Evolutionary conservation across 345 rosid species (phyloP), one percentile per base, ranked within the genome.

Genomic region (Brassica incana): DNA sequence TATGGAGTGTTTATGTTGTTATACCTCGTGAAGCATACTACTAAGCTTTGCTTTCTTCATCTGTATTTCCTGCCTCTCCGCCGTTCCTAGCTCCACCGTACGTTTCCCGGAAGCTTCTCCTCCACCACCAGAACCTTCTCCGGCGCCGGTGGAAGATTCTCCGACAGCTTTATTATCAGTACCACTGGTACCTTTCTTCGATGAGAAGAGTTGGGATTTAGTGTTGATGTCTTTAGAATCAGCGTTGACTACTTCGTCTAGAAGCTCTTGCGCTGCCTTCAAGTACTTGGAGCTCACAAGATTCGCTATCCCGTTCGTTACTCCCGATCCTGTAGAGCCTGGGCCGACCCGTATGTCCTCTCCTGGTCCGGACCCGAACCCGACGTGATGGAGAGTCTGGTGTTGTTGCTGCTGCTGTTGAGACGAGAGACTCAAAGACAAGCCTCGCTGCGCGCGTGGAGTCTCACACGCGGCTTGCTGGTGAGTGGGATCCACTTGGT

Each of bases 11-110:
- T 67, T 20, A 67, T 67, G 71, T 69, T 75, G 54, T 81, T 86
- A 23, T 23, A 95, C 99, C 97, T 95, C 97, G 56, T 92, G 97
- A 60, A 95, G 92, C 97, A 95, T 95, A 85, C 60, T 87, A 45
- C 88, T 88, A 27, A 95, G 92, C 83, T 92, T 95, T 5, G 97
- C 97, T 85, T 92, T 95, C 86, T 88, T 95, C 97, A 90, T 92
- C 94, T 95, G 99, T 88, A 92, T 89, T 71, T 92, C 99, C 80
- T 95, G 99, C 69, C 97, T 91, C 87, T 95, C 99, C 1, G 91
- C 93, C 20, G 92, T 90, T 50, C 87, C 78, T 18, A 92, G 85
- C 75, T 95, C 97, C 16, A 86, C 84, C 5, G 71, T 69, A 36
- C 88, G 82, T 78, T 88, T 95, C 32, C 87, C 88, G 43, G 78